Base-by-base conservation (phyloP, 2,329 filamentous ascomycete genomes). In the Ceratocystis eucalypticola region DNA sequence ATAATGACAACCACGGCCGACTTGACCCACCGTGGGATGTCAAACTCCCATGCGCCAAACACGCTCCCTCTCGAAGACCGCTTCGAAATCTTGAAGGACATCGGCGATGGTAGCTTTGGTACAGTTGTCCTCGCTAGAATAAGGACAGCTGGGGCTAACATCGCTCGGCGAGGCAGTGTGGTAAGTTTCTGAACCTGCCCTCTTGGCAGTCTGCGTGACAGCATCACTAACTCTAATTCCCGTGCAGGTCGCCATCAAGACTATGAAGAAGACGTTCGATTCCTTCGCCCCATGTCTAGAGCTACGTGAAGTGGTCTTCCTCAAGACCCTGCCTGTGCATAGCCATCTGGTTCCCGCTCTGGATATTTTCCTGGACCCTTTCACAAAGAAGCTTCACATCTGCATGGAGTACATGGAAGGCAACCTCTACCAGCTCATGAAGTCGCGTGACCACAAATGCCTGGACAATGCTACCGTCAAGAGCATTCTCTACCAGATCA, bases 381-480 rank as follows among this genome's bases (percentile, higher is more conserved):
- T 91, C 75, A 96, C 84, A 78, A 95, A 92, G 79, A 96, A 96
- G 77, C 85, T 99, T 57, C 94, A 99, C 77, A 99, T 99, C 71
- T 87, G 85, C 73, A 99, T 99, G 94, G 94, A 99, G 78, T 96
- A 96, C 77, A 99, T 99, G 94, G 94, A 99, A 75, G 94, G 94
- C 63, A 99, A 99, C 76, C 82, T 99, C 0, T 99, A 99, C 76
- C 94, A 99, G 76, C 79, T 99, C 69, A 99, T 99, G 94, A 99
- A 99, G 79, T 88, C 94, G 64, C 86, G 94, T 68, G 94, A 99
- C 71, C 93, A 96, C 80, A 97, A 97, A 77, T 88, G 82, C 69
- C 82, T 99, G 33, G 94, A 99, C 73, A 88, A 89, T 65, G 84
- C 83, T 69, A 96, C 90, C 72, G 94, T 99, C 69, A 97, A 99